These are phyloP conservation scores for Inga oerstediana DNA, from an alignment of 306 rosid genomes.

Conservation along the genomic window DNA sequence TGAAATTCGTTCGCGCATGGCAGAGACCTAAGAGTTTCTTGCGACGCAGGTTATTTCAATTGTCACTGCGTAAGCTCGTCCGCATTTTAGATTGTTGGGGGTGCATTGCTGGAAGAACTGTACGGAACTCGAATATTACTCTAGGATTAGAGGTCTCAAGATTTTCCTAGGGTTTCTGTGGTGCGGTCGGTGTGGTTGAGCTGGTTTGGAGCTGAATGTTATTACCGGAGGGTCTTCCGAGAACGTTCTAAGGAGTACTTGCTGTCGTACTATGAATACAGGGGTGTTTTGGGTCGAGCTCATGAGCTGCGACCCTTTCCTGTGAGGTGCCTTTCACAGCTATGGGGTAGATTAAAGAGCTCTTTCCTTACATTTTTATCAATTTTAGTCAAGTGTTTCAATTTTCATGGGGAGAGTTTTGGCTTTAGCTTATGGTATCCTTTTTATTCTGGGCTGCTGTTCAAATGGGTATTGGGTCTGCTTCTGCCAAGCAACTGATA, in stretches of 20 bases:
- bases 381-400: neutral
- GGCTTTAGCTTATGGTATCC: slow-evolving; percentile 44
- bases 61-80: slow-evolving; percentile 4
- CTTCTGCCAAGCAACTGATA: slow-evolving; percentile 46
- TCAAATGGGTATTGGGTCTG: slow-evolving; percentile 74
- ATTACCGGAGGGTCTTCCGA: slow-evolving; percentile 30
- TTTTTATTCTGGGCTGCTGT: slow-evolving; percentile 47
- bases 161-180: slow-evolving; percentile 59
- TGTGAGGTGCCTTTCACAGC: slow-evolving; percentile 28
- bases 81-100: slow-evolving; percentile 21
- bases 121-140: slow-evolving; percentile 13
- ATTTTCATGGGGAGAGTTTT: slow-evolving; percentile 64
- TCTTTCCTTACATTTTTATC: neutral
- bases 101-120: neutral
- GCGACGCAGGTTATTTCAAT: slow-evolving; percentile 43
- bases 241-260: slow-evolving; percentile 21
- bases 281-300: slow-evolving; percentile 29
- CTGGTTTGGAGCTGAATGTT: slow-evolving; percentile 51
- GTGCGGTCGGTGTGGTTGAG: slow-evolving; percentile 30
- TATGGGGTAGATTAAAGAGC: slow-evolving; percentile 52
- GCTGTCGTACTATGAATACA: slow-evolving; percentile 18
- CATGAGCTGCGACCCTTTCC: slow-evolving; percentile 45
- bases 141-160: slow-evolving; percentile 33
- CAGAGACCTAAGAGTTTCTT: slow-evolving; percentile 27
- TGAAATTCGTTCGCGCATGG: slow-evolving; percentile 34